Base-by-base conservation (phyloP, 169 alveolate species). In the Cardiosporidium cionae region DNA sequence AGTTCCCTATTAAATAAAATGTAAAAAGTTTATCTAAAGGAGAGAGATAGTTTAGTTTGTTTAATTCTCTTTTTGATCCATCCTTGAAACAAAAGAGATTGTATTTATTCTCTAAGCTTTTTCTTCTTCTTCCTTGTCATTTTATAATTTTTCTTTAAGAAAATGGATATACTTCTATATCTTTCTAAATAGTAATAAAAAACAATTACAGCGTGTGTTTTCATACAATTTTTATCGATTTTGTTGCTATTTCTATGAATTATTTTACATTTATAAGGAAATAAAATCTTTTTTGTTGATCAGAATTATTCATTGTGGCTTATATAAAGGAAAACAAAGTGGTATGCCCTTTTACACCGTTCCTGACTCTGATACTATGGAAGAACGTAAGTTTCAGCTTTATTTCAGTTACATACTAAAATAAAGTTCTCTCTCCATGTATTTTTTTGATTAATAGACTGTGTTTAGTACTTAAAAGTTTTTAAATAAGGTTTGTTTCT, bases 231-330 rank as follows among this genome's bases (percentile, higher is more conserved):
- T 44, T 44, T 44, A 16, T n/a, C 16, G 16, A 44, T 16, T 44
- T 16, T 44, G 16, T 44, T 16, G 58, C 58, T 44, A n/a, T 44
- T 44, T 44, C 58, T n/a, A 16, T 16, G 58, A 16, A 44, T 44
- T n/a, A n/a, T n/a, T 16, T 16, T 16, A 44, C 27, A 16, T 44
- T 44, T n/a, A 44, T 44, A 44, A 16, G 16, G 27, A 44, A 44
- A 9, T 9, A 16, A 16, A 9, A 16, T 63, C 22, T 44, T 63
- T 25, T 5, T 58, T 29, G 5, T 3, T 5, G 23, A 7, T 23
- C 76, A 70, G 76, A 52, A 70, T 70, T 68, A 70, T 70, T 32
- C 27, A 52, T 63, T 70, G 76, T 44, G 76, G 76, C 23, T 35
- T 70, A 23, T 70, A 70, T 44, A 31, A 34, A 29, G 76, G 76